Evolutionary conservation across 1,284 basidiomycete genomes (phyloP).

Genomic region (Leccinum pachyderme): DNA sequence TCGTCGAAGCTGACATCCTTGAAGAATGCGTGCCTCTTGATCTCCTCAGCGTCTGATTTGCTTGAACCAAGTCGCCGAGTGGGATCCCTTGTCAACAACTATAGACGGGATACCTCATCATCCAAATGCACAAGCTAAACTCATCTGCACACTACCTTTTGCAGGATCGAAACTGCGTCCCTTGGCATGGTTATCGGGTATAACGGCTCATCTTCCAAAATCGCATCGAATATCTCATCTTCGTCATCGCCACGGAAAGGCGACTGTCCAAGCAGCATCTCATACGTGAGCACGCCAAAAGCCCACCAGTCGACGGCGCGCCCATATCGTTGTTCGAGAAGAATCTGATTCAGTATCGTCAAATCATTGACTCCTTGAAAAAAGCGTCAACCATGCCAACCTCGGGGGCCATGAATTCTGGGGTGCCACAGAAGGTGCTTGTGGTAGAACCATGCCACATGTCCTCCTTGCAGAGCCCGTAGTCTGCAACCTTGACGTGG

Average conservation of each 20-base stretch:
- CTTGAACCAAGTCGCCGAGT: conserved; percentile 89
- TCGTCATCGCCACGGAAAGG: conserved; percentile 99
- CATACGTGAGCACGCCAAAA: conserved; percentile 97
- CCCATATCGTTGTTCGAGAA: conserved; percentile 97
- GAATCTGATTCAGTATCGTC: conserved; percentile 59
- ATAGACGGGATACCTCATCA: conserved; percentile 15
- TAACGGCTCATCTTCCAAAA: conserved; percentile 96
- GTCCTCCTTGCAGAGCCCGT: conserved; percentile 98
- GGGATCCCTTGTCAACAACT: conserved; percentile 96
- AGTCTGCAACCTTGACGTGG: conserved; percentile 98
- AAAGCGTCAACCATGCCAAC: conserved; percentile 41
- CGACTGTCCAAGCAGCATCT: conserved; percentile 98
- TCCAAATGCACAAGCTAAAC: background rate
- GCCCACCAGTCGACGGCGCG: conserved; percentile 99
- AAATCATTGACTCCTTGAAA: background rate
- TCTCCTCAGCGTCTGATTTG: conserved; percentile 93
- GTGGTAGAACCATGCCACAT: conserved; percentile 99
- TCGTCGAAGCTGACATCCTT: conserved; percentile 97
- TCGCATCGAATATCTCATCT: conserved; percentile 99
- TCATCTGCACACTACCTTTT: conserved; percentile 59
- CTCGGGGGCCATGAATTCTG: conserved; percentile 99
- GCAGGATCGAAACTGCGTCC: conserved; percentile 93
- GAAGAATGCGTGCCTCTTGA: conserved; percentile 98
- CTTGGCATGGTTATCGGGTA: conserved; percentile 99
- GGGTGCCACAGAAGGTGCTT: conserved; percentile 98